These are phyloP conservation scores for Colletotrichum paranaense DNA, from an alignment of 2,329 filamentous ascomycete species.

Conservation along the genomic window DNA sequence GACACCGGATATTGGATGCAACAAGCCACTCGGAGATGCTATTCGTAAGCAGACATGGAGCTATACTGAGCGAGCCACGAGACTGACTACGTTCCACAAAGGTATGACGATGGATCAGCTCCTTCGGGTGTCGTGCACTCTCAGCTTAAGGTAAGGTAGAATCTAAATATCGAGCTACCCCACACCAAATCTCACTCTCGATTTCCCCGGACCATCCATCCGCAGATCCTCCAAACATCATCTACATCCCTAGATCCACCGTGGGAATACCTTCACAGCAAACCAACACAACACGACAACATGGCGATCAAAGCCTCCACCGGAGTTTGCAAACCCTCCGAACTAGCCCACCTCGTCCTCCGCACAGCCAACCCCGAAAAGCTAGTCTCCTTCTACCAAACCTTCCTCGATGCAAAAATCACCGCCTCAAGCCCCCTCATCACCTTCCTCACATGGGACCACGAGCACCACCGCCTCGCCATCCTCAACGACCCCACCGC, in stretches of 20 bases:
- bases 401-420: slow-evolving; percentile 48
- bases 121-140: background rate
- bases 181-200: background rate
- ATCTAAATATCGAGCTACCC: background rate
- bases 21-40: background rate
- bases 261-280: too few species aligned
- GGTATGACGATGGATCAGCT: too few species aligned
- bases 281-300: background rate
- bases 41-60: background rate
- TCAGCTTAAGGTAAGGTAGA: too few species aligned
- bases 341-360: slow-evolving; percentile 27
- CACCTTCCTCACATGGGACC: slow-evolving; percentile 56
- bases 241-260: background rate
- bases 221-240: background rate
- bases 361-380: slow-evolving; percentile 1
- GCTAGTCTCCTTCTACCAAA: slow-evolving; percentile 50
- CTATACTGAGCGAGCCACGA: too few species aligned
- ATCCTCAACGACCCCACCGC: slow-evolving; percentile 45
- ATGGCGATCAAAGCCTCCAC: slow-evolving; percentile 7
- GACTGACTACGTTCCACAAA: too few species aligned
- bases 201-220: background rate
- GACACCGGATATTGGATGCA: background rate
- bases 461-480: slow-evolving; percentile 60
- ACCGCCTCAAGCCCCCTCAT: slow-evolving; percentile 40
- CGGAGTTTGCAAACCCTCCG: slow-evolving; percentile 18